Conservation (phyloP, 1,284 basidiomycete genomes). For the Rugiboletus extremiorientalis region DNA sequence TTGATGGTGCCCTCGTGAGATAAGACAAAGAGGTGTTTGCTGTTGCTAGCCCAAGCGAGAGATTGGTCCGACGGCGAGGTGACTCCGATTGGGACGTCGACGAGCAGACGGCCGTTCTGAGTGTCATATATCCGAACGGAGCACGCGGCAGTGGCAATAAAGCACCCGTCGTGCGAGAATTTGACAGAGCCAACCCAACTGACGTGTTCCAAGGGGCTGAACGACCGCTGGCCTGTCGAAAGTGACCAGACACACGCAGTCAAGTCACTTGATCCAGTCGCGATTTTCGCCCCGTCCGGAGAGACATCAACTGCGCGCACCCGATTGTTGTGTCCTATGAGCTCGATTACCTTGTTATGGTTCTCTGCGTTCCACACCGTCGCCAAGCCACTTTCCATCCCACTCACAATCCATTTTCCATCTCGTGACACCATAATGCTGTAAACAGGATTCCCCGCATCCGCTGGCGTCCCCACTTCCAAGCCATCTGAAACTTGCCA, state of each 20-base stretch:
- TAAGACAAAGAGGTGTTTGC: slow-evolving; percentile 4
- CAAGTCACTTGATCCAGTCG: slow-evolving; percentile 5
- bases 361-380: slow-evolving; percentile 6
- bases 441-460: background rate
- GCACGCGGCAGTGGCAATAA: slow-evolving; percentile 7
- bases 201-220: background rate
- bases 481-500: slow-evolving; percentile 9
- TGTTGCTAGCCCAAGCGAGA: slow-evolving; percentile 7
- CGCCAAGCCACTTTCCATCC: background rate
- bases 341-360: background rate
- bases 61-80: background rate
- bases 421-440: slow-evolving; percentile 5
- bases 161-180: slow-evolving; percentile 11
- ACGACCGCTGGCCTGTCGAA: background rate
- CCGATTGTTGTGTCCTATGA: background rate
- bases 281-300: slow-evolving; percentile 4
- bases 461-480: slow-evolving; percentile 4
- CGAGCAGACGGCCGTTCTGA: background rate
- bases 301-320: slow-evolving; percentile 11
- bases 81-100: slow-evolving; percentile 1
- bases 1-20: background rate
- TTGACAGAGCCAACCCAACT: background rate
- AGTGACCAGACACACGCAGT: slow-evolving; percentile 8
- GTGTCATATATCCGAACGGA: slow-evolving; percentile 7
- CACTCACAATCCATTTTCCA: slow-evolving; percentile 12